phyloP scores from a whole-genome alignment of 805 yeast species.

The Hyphopichia homilentoma region DNA sequence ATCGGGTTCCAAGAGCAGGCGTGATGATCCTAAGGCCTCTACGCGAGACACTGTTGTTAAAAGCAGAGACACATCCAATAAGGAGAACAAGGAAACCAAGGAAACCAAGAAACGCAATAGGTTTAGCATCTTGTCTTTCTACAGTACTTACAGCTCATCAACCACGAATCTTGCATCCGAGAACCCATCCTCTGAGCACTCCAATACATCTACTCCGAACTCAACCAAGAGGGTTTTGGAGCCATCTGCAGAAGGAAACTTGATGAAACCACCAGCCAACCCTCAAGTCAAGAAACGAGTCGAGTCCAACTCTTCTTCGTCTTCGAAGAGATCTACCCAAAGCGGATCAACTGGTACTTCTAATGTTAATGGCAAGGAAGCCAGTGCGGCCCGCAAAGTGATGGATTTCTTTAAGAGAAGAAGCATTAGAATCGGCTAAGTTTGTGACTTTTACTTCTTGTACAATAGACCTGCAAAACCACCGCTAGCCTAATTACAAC shows the following conservation, averaged over 20 bases:
- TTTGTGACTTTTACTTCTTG: not conserved
- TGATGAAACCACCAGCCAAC: constrained; percentile 11
- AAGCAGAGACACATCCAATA: constrained; percentile 3
- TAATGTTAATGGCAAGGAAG: constrained; percentile 45
- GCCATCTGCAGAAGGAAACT: constrained; percentile 27
- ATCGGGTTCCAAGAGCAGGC: too few relatives aligned
- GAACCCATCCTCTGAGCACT: constrained; percentile 3
- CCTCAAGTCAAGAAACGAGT: constrained; percentile 19
- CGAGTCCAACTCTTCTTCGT: constrained; percentile 26
- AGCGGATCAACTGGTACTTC: constrained; percentile 16
- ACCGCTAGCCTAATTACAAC: too few relatives aligned
- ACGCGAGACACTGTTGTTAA: too few relatives aligned
- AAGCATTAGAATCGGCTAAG: constrained; percentile 27
- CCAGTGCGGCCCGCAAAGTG: constrained; percentile 73
- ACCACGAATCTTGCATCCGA: constrained; percentile 9
- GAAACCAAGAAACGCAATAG: constrained; percentile 38
- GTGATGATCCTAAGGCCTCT: too few relatives aligned
- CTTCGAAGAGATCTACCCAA: constrained; percentile 22
- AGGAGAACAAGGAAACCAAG: constrained; percentile 21
- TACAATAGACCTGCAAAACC: too few relatives aligned
- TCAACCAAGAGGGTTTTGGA: constrained; percentile 26
- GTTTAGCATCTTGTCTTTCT: constrained; percentile 42
- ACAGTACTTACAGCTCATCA: constrained; percentile 30
- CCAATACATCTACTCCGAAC: constrained; percentile 5
- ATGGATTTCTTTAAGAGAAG: constrained; percentile 77